Conservation (phyloP, 2,329 filamentous ascomycete species). For the Fusarium sp. region DNA sequence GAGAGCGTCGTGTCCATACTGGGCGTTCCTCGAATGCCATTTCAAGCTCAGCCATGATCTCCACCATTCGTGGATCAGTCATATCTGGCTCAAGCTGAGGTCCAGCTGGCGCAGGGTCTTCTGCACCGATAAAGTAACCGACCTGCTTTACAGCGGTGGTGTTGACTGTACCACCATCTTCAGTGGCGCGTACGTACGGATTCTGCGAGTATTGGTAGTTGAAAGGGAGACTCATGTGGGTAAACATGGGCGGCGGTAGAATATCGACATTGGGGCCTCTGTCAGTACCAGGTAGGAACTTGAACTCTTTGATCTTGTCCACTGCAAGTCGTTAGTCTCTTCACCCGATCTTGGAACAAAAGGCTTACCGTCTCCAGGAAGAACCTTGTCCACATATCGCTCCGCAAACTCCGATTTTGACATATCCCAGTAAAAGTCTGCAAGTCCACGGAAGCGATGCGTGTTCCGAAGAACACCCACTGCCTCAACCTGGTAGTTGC, state of each 20-base stretch:
- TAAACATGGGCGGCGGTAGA: conserved; percentile 83
- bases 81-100: conserved; percentile 72
- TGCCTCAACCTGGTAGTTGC: conserved; percentile 75
- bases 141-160: conserved; percentile 70
- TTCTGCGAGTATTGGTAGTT: conserved; percentile 89
- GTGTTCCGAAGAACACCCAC: conserved; percentile 82
- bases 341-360: not conserved
- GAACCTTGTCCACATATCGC: conserved; percentile 77
- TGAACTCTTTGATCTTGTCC: conserved; percentile 70
- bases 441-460: conserved; percentile 88
- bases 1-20: conserved; percentile 86
- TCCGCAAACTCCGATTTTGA: conserved; percentile 76
- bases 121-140: conserved; percentile 69
- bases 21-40: conserved; percentile 79
- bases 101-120: conserved; percentile 72
- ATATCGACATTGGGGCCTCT: conserved; percentile 74
- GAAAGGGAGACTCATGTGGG: conserved; percentile 80
- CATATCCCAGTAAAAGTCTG: conserved; percentile 88
- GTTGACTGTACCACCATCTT: conserved; percentile 69
- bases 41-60: conserved; percentile 74
- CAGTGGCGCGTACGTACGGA: conserved; percentile 76
- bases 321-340: conserved; percentile 53
- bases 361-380: conserved; percentile 76
- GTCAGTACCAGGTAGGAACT: conserved; percentile 73
- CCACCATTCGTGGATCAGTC: conserved; percentile 71